These are phyloP conservation scores for Zopfochytrium polystomum DNA, from an alignment of 371 early-diverging fungal genomes.

Conservation along the genomic window DNA sequence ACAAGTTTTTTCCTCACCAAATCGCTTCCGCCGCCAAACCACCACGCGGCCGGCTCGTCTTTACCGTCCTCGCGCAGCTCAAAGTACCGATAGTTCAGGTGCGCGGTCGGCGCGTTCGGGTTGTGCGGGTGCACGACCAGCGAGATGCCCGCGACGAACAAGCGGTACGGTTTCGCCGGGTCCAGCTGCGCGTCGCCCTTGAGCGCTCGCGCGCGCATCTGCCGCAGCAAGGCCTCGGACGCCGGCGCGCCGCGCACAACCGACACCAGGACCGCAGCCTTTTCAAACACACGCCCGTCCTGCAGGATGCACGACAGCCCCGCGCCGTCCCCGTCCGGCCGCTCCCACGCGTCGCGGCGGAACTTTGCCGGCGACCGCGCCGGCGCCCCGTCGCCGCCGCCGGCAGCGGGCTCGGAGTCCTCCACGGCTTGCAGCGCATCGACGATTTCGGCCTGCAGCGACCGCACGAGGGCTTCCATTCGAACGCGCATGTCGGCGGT, in stretches of 20 bases:
- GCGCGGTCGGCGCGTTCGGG: conserved; percentile 93
- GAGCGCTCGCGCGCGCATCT: conserved; percentile 44
- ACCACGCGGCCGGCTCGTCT: conserved; percentile 41
- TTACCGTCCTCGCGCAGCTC: conserved; percentile 53
- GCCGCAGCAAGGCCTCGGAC: conserved; percentile 35
- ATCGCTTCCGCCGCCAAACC: conserved; percentile 55
- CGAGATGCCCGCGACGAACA: conserved; percentile 89
- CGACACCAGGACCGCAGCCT: conserved; percentile 80
- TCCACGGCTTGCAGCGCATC: conserved; percentile 51
- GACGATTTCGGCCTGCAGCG: conserved; percentile 64
- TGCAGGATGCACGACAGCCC: conserved; percentile 93
- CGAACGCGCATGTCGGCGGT: conserved; percentile 70
- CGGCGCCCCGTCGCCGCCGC: no score
- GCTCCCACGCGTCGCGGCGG: conserved; percentile 71
- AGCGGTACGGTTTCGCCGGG: conserved; percentile 34
- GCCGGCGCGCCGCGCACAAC: conserved; percentile 42
- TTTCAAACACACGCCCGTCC: conserved; percentile 87
- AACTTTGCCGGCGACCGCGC: conserved; percentile 47
- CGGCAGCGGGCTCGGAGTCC: background rate
- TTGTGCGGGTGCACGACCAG: conserved; percentile 93
- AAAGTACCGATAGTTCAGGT: conserved; percentile 96
- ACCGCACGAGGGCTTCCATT: conserved; percentile 75
- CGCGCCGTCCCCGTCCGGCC: conserved; percentile 80
- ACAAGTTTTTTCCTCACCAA: conserved; percentile 39
- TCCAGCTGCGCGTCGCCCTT: conserved; percentile 46